Evolutionary conservation across 2,329 filamentous ascomycete genomes (phyloP).

Genomic region (Thermoascus crustaceus): DNA sequence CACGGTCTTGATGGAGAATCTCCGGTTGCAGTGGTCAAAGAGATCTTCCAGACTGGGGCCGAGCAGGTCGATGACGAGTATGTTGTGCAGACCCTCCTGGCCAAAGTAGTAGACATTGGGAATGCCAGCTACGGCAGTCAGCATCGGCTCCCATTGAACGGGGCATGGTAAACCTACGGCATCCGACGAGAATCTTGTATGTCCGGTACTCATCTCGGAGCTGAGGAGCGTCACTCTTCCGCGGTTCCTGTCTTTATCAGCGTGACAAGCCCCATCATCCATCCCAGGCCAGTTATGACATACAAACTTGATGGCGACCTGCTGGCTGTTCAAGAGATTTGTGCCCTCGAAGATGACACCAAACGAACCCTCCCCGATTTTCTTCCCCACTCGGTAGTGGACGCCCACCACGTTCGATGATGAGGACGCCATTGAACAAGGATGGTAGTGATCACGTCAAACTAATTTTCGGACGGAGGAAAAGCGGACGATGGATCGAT

Average conservation of each 20-base stretch:
- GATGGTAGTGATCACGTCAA: not conserved
- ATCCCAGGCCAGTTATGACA: conserved; percentile 43
- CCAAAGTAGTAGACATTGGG: conserved; percentile 99
- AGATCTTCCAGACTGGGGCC: conserved; percentile 92
- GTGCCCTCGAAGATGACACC: conserved; percentile 98
- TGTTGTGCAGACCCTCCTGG: conserved; percentile 97
- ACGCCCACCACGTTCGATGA: conserved; percentile 97
- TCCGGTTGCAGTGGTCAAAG: conserved; percentile 92
- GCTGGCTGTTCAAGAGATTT: conserved; percentile 97
- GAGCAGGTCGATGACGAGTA: conserved; percentile 92
- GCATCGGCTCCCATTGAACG: conserved; percentile 14
- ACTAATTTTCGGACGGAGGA: not conserved
- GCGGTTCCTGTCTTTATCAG: conserved; percentile 65
- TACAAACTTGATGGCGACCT: conserved; percentile 99
- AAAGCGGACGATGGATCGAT: conserved; percentile 1
- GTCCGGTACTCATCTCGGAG: conserved; percentile 97
- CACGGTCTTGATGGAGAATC: conserved; percentile 94
- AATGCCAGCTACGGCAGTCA: conserved; percentile 67
- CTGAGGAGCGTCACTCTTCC: conserved; percentile 97
- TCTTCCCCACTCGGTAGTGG: conserved; percentile 97
- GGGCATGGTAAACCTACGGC: conserved; percentile 62
- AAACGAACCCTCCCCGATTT: conserved; percentile 97
- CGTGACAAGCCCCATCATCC: too few species aligned
- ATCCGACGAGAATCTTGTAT: conserved; percentile 98
- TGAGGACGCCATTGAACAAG: conserved; percentile 65